Conservation (phyloP, 139 green algal genomes). For the Edaphochlamys debaryana region DNA sequence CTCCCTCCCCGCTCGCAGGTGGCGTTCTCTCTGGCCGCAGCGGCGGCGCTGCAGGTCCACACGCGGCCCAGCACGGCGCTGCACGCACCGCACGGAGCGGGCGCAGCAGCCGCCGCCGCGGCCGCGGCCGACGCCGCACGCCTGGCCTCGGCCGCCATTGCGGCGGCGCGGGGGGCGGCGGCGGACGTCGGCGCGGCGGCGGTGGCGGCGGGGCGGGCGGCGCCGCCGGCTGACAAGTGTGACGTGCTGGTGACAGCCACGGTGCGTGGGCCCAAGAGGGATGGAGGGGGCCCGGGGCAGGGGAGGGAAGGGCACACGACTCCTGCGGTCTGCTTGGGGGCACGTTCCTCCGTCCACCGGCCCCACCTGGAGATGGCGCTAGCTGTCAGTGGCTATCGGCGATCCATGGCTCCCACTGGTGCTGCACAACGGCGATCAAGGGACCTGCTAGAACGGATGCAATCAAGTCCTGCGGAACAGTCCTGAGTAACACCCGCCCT, state of each 20-base stretch:
- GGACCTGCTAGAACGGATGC: too few relatives aligned
- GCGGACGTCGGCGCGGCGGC: constrained; percentile 13
- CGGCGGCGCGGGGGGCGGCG: neutral
- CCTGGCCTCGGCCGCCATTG: neutral
- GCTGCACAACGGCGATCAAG: too few relatives aligned
- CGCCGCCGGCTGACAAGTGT: constrained; percentile 17
- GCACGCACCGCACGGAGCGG: neutral
- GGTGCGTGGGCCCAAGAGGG: neutral
- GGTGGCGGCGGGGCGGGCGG: neutral
- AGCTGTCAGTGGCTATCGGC: too few relatives aligned
- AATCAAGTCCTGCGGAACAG: neutral
- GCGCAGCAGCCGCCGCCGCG: neutral
- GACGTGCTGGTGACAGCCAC: neutral
- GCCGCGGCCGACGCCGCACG: neutral
- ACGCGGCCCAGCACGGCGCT: neutral
- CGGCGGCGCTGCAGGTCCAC: neutral
- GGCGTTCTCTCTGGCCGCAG: neutral
- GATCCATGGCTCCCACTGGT: too few relatives aligned
- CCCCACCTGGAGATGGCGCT: too few relatives aligned
- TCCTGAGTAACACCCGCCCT: neutral
- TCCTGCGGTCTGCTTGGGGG: too few relatives aligned
- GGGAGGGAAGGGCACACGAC: too few relatives aligned
- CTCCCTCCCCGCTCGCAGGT: neutral
- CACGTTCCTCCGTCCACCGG: too few relatives aligned
- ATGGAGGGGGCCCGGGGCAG: too few relatives aligned